Evolutionary conservation across 768 basidiomycete genomes (phyloP).

Genomic region (Hygrophorus pudorinus): DNA sequence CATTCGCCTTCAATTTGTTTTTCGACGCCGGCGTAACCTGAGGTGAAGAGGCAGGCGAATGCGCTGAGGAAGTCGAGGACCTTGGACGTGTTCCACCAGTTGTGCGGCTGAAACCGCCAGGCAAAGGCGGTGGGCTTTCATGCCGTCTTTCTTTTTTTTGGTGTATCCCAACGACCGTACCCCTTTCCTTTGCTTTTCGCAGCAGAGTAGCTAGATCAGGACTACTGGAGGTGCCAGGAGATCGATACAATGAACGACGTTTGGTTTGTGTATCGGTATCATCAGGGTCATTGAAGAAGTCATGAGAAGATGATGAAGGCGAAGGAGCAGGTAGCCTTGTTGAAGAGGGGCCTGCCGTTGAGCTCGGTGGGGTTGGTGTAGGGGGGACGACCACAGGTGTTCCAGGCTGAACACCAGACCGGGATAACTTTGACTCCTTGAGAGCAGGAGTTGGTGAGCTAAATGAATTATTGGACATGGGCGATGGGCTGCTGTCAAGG

Average conservation of each 20-base stretch:
- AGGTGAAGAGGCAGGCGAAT: constrained; percentile 16
- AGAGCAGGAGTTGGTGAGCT: constrained; percentile 30
- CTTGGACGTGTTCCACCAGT: constrained; percentile 24
- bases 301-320: constrained; percentile 45
- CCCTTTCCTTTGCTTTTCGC: constrained; percentile 70
- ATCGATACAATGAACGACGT: constrained; percentile 79
- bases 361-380: constrained; percentile 40
- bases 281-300: constrained; percentile 55
- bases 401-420: constrained; percentile 35
- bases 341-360: constrained; percentile 7
- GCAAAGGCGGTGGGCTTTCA: constrained; percentile 37
- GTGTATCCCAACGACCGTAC: constrained; percentile 28
- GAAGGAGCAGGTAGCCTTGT: constrained; percentile 24
- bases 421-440: constrained; percentile 22
- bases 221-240: constrained; percentile 81
- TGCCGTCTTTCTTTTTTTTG: constrained; percentile 13
- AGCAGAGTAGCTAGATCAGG: constrained; percentile 86
- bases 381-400: constrained; percentile 60
- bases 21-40: constrained; percentile 25
- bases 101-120: constrained; percentile 20
- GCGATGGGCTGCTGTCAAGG: constrained; percentile 32
- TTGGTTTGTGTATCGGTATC: constrained; percentile 61
- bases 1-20: constrained; percentile 19
- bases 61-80: constrained; percentile 31
- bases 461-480: constrained; percentile 25